A percentile compares a stretch with the other conserved stretches of the same genome.
phyloP scores from a whole-genome alignment of 352 stramenopile genomes.

The Phytophthora syringae region DNA sequence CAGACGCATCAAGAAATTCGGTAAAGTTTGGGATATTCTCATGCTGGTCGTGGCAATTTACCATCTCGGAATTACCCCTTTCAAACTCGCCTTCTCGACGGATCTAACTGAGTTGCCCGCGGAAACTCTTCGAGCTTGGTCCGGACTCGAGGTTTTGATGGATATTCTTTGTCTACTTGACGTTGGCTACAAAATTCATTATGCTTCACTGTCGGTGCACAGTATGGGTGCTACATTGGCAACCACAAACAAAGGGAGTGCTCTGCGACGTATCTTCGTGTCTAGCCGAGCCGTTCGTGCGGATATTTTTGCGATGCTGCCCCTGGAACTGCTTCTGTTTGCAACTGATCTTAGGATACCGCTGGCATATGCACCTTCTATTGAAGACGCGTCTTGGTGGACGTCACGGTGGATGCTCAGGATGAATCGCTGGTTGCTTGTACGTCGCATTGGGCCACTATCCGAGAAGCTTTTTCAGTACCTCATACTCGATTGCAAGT shows the following conservation, averaged over 20 bases:
- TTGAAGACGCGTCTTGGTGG: constrained; percentile 40
- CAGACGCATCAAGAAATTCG: constrained; percentile 41
- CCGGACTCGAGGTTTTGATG: constrained; percentile 56
- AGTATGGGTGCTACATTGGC: constrained; percentile 18
- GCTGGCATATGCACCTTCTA: constrained; percentile 2
- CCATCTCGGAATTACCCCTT: constrained; percentile 44
- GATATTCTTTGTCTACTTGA: constrained; percentile 58
- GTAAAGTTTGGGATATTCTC: constrained; percentile 56
- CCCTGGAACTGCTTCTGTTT: constrained; percentile 53
- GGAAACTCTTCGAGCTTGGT: constrained; percentile 43
- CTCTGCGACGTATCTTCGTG: constrained; percentile 12
- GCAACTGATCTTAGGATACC: constrained; percentile 20
- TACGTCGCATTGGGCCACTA: constrained; percentile 44
- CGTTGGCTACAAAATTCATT: constrained; percentile 48
- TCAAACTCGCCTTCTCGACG: constrained; percentile 66
- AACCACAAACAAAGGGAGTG: constrained; percentile 8
- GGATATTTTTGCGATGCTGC: constrained; percentile 55
- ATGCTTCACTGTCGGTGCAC: constrained; percentile 33
- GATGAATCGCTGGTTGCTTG: constrained; percentile 61
- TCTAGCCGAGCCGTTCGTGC: constrained; percentile 45
- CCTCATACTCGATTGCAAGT: constrained; percentile 60
- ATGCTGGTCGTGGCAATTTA: constrained; percentile 61
- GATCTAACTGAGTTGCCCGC: constrained; percentile 43
- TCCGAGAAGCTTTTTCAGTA: constrained; percentile 67
- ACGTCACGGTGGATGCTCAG: constrained; percentile 50